phyloP scores from a whole-genome alignment of 345 rosid genomes.

The Erodium maritimum region DNA sequence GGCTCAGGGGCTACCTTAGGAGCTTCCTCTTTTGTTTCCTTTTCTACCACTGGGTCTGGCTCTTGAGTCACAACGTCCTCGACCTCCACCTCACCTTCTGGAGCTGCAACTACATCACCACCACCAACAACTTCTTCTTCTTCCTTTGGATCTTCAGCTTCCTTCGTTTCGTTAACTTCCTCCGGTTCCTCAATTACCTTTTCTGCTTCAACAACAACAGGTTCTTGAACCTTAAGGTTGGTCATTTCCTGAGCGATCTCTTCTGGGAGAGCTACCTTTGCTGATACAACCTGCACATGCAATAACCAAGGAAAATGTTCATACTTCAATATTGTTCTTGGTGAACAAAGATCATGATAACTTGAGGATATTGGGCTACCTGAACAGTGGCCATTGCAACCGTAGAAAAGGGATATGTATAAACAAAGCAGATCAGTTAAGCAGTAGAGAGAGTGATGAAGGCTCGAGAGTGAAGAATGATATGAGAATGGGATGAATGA shows the following conservation, averaged over 20 bases:
- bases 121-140: constrained; percentile 7
- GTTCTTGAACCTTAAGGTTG: constrained; percentile 9
- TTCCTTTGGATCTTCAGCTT: constrained; percentile 10
- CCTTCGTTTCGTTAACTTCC: constrained; percentile 7
- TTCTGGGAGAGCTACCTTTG: constrained; percentile 22
- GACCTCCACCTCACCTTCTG: constrained; percentile 19
- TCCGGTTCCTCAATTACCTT: neutral
- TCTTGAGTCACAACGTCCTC: constrained; percentile 18
- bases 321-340: too few relatives aligned
- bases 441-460: neutral
- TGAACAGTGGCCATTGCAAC: constrained; percentile 43
- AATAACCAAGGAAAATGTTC: too few relatives aligned
- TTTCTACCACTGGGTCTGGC: constrained; percentile 18
- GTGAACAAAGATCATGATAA: neutral
- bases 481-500: constrained; percentile 15
- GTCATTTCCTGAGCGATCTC: constrained; percentile 25
- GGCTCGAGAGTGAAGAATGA: neutral
- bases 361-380: constrained; percentile 18
- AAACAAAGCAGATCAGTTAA: neutral
- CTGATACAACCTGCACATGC: constrained; percentile 39
- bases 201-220: neutral
- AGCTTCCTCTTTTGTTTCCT: constrained; percentile 18
- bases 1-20: constrained; percentile 14
- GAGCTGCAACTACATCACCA: constrained; percentile 13
- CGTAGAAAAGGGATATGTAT: neutral